phyloP scores from a whole-genome alignment of 108 stramenopile species.

The Nannochloropsis oceanica region DNA sequence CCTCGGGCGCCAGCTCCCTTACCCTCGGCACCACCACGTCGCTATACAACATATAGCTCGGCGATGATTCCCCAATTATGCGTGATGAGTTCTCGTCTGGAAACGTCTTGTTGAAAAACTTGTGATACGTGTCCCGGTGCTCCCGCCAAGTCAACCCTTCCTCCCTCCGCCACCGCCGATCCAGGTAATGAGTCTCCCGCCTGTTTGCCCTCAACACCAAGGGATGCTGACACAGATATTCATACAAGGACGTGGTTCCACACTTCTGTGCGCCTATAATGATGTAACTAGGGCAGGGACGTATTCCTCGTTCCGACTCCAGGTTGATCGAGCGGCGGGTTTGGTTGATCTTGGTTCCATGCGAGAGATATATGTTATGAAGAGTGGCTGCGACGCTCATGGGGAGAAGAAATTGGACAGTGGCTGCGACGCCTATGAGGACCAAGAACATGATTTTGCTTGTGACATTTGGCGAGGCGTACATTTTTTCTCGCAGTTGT shows the following conservation, averaged over 20 bases:
- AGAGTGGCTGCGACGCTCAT: too few species aligned
- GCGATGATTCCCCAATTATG: constrained; percentile 84
- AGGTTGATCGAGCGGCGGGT: constrained; percentile 75
- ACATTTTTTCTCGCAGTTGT: neutral
- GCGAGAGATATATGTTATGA: too few species aligned
- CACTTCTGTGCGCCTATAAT: constrained; percentile 85
- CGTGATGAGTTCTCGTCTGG: constrained; percentile 53
- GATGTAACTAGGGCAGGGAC: neutral
- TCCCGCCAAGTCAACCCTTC: neutral
- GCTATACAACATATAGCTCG: constrained; percentile 60
- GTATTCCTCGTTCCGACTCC: neutral
- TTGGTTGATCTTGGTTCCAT: constrained; percentile 65
- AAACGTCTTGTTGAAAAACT: constrained; percentile 55
- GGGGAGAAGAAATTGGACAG: too few species aligned
- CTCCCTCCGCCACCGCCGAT: constrained; percentile 72
- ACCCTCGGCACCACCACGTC: constrained; percentile 71
- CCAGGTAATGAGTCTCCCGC: constrained; percentile 88
- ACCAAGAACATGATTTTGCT: neutral
- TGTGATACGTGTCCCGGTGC: constrained; percentile 22
- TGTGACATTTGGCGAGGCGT: neutral
- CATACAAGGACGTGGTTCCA: constrained; percentile 83
- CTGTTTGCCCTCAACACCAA: constrained; percentile 53
- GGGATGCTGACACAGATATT: constrained; percentile 80
- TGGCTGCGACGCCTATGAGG: neutral
- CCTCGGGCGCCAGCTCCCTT: constrained; percentile 14